These are phyloP conservation scores for Suillus weaverae DNA, from an alignment of 768 basidiomycete genomes.

Conservation along the genomic window DNA sequence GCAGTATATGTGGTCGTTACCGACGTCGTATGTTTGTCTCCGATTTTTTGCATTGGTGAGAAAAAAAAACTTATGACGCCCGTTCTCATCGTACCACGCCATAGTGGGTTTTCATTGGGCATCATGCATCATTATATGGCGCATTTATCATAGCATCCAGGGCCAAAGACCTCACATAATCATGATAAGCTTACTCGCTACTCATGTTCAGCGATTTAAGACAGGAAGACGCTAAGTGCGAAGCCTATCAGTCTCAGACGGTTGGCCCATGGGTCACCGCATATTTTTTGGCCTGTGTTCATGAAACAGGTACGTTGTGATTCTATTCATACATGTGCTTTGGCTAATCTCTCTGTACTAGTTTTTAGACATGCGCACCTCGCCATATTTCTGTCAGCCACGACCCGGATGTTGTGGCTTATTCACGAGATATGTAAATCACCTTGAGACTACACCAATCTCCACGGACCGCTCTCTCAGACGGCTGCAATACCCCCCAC, in stretches of 20 bases:
- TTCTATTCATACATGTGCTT: neutral
- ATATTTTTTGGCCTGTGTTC: neutral
- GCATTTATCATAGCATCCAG: too few species aligned
- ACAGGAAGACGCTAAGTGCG: neutral
- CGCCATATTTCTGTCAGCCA: neutral
- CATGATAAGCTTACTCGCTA: too few species aligned
- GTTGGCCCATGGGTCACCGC: neutral
- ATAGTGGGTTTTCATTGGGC: too few species aligned
- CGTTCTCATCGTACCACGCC: too few species aligned
- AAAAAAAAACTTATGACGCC: too few species aligned
- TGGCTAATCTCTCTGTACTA: neutral
- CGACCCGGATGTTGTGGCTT: neutral
- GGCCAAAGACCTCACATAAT: too few species aligned
- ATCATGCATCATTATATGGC: too few species aligned
- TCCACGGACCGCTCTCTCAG: conserved; percentile 58
- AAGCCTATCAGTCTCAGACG: neutral
- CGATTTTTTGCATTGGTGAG: too few species aligned
- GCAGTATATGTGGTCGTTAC: too few species aligned
- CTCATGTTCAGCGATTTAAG: neutral
- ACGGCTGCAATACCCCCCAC: conserved; percentile 22
- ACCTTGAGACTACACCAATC: conserved; percentile 19
- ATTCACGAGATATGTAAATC: neutral
- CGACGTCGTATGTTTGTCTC: too few species aligned
- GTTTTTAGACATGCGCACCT: neutral
- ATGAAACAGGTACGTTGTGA: neutral